These are phyloP conservation scores for Abelmoschus esculentus DNA, from an alignment of 345 rosid genomes.

Conservation along the genomic window DNA sequence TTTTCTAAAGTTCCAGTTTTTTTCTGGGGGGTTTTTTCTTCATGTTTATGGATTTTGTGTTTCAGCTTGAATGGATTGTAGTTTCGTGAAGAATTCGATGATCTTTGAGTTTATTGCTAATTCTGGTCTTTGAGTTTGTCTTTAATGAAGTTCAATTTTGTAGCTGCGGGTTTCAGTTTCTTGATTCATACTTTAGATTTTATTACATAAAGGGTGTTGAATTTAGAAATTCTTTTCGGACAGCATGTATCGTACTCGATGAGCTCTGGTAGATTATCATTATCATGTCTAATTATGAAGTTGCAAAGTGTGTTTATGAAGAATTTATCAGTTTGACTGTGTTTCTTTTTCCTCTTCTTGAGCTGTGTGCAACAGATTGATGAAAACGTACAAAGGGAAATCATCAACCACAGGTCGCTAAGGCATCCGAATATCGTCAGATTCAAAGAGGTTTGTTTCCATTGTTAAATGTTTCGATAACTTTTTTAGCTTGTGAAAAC, in stretches of 20 bases:
- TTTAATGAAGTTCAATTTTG: neutral
- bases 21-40: neutral
- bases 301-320: neutral
- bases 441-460: conserved; percentile 60
- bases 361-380: conserved; percentile 47
- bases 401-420: conserved; percentile 69
- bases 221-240: neutral
- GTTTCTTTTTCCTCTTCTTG: conserved; percentile 2
- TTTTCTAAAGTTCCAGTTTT: neutral
- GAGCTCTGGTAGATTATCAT: neutral
- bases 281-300: neutral
- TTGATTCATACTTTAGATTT: neutral
- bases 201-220: neutral
- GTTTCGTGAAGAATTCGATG: neutral
- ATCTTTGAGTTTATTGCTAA: neutral
- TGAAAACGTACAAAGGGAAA: conserved; percentile 76
- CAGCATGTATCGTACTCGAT: neutral
- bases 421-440: conserved; percentile 84
- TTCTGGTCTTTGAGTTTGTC: neutral
- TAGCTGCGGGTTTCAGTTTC: neutral
- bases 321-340: neutral
- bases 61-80: neutral
- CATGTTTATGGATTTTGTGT: neutral
- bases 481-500: neutral
- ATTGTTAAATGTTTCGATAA: neutral